A percentile compares a stretch with the other conserved stretches of the same genome.
Evolutionary conservation across 169 alveolate genomes (phyloP).

Genomic region (Cryptosporidium andersoni): DNA sequence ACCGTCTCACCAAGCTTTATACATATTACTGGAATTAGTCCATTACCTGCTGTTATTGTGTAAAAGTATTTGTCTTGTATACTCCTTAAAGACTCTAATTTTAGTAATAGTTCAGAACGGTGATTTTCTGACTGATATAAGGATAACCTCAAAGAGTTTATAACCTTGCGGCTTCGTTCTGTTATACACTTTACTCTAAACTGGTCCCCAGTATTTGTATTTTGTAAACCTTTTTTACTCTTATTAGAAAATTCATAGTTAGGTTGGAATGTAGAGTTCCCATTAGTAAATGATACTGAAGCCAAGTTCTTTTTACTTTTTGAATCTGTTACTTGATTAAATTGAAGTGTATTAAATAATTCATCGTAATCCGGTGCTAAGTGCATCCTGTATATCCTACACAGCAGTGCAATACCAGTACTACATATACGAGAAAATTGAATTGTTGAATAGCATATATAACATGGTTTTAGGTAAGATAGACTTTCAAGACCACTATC

Average conservation of each 20-base stretch:
- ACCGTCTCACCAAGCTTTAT: conserved; percentile 48
- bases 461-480: conserved; percentile 58
- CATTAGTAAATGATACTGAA: not conserved
- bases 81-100: conserved; percentile 36
- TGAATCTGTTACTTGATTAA: not conserved
- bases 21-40: conserved; percentile 40
- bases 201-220: conserved; percentile 12
- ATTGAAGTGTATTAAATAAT: conserved; percentile 54
- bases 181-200: conserved; percentile 22
- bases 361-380: conserved; percentile 68
- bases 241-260: not conserved
- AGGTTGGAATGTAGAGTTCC: not conserved
- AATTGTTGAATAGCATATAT: conserved; percentile 53
- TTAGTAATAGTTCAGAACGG: conserved; percentile 22
- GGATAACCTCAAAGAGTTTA: conserved; percentile 38
- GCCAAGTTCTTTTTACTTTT: not conserved
- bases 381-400: conserved; percentile 62
- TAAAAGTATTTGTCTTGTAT: conserved; percentile 54
- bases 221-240: not conserved
- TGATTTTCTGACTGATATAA: conserved; percentile 61
- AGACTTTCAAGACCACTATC: conserved; percentile 52
- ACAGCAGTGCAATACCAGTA: conserved; percentile 49
- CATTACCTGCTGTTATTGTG: conserved; percentile 49
- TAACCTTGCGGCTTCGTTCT: conserved; percentile 38
- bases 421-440: not conserved